These are phyloP conservation scores for Cercospora sesami DNA, from an alignment of 2,329 filamentous ascomycete genomes.

Conservation along the genomic window DNA sequence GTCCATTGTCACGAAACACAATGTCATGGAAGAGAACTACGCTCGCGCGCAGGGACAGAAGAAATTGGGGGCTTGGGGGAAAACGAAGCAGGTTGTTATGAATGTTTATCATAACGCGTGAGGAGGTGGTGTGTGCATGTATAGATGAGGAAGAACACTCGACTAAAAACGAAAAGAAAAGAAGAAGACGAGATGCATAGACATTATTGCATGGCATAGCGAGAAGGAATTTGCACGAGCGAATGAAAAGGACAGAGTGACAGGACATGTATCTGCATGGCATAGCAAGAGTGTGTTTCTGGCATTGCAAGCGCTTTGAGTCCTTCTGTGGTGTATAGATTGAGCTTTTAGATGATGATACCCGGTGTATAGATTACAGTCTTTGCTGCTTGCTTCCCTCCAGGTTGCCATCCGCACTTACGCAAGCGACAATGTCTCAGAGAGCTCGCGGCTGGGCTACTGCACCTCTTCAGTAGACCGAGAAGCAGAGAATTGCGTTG, in stretches of 20 bases:
- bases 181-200: not conserved
- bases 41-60: slow-evolving; percentile 25
- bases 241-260: not conserved
- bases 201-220: not conserved
- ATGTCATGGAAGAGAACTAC: slow-evolving; percentile 69
- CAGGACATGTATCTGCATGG: not conserved
- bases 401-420: no score
- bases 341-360: not conserved
- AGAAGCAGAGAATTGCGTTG: not conserved
- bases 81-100: slow-evolving; percentile 18
- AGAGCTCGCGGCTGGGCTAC: no score
- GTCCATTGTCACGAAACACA: slow-evolving; percentile 76
- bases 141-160: not conserved
- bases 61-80: slow-evolving; percentile 22
- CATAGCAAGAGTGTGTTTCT: not conserved
- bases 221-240: not conserved
- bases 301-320: not conserved
- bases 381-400: not conserved
- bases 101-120: slow-evolving; percentile 28
- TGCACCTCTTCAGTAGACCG: not conserved
- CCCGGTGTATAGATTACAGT: slow-evolving; percentile 1
- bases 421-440: no score
- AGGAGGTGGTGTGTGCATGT: not conserved
- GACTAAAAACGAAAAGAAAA: not conserved
- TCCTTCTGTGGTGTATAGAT: not conserved